These are phyloP conservation scores for Penicillium cataractarum DNA, from an alignment of 495 filamentous ascomycete genomes.

Conservation along the genomic window DNA sequence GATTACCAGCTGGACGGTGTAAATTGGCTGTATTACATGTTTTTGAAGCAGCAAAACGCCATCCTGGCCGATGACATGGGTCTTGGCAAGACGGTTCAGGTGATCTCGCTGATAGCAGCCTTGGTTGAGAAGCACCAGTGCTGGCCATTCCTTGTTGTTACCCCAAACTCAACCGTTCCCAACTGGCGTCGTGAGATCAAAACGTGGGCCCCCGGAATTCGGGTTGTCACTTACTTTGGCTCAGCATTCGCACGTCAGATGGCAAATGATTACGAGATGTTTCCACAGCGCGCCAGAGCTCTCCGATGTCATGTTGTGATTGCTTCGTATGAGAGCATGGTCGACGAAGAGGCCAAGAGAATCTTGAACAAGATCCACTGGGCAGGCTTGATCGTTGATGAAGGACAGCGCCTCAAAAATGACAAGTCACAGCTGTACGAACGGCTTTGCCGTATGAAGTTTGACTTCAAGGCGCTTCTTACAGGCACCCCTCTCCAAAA, in stretches of 20 bases:
- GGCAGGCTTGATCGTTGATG: slow-evolving; percentile 90
- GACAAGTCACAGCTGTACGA: slow-evolving; percentile 82
- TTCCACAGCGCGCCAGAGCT: slow-evolving; percentile 59
- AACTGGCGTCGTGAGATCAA: slow-evolving; percentile 99
- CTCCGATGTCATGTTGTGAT: slow-evolving; percentile 90
- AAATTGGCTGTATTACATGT: slow-evolving; percentile 97
- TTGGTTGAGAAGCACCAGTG: slow-evolving; percentile 78
- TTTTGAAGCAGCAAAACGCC: slow-evolving; percentile 77
- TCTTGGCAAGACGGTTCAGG: slow-evolving; percentile 95
- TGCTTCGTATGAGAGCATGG: slow-evolving; percentile 88
- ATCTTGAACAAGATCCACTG: slow-evolving; percentile 73
- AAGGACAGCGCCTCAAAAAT: slow-evolving; percentile 95
- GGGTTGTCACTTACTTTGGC: slow-evolving; percentile 91
- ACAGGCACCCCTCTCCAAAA: slow-evolving; percentile 95
- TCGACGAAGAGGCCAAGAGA: slow-evolving; percentile 63
- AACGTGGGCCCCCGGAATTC: slow-evolving; percentile 82
- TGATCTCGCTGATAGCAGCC: slow-evolving; percentile 79
- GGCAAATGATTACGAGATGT: slow-evolving; percentile 80
- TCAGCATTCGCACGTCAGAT: slow-evolving; percentile 68
- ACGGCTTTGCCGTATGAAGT: slow-evolving; percentile 68
- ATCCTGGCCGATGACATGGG: slow-evolving; percentile 99
- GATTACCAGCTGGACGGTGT: slow-evolving; percentile 90
- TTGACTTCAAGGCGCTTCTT: slow-evolving; percentile 79
- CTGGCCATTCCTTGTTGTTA: slow-evolving; percentile 92
- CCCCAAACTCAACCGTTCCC: slow-evolving; percentile 90